phyloP scores from a whole-genome alignment of 2,329 filamentous ascomycete species.

The Phaeophleospora eucalypticola region DNA sequence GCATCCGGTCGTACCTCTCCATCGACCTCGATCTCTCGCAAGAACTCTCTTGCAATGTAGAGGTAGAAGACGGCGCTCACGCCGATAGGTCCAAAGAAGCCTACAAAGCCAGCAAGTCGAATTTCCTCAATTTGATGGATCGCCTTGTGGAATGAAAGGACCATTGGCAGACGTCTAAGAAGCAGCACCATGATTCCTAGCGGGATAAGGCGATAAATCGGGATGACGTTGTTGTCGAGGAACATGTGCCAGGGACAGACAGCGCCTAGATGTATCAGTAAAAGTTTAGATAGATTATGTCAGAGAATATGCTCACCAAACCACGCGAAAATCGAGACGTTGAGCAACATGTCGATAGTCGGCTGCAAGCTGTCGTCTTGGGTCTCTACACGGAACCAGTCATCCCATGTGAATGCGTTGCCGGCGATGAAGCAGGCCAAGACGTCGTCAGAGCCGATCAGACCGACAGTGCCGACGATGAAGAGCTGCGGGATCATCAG shows the following conservation, averaged over 20 bases:
- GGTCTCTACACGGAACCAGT: constrained; percentile 89
- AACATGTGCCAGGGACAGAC: constrained; percentile 78
- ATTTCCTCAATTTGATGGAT: constrained; percentile 75
- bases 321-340: constrained; percentile 86
- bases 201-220: constrained; percentile 67
- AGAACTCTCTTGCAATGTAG: constrained; percentile 73
- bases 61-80: constrained; percentile 89
- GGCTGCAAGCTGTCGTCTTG: constrained; percentile 89
- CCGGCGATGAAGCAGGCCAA: constrained; percentile 90
- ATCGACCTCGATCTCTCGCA: constrained; percentile 56
- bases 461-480: constrained; percentile 78
- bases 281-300: not conserved
- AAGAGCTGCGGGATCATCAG: constrained; percentile 56
- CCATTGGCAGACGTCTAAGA: constrained; percentile 70
- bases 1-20: constrained; percentile 63
- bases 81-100: constrained; percentile 90
- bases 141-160: constrained; percentile 65
- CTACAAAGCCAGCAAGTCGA: constrained; percentile 76
- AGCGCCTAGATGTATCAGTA: constrained; percentile 51
- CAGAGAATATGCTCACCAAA: constrained; percentile 41
- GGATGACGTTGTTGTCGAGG: constrained; percentile 61
- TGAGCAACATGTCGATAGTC: constrained; percentile 91
- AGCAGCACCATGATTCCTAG: constrained; percentile 74
- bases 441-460: constrained; percentile 85
- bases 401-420: constrained; percentile 87